These are phyloP conservation scores for Cydonia oblonga DNA, from an alignment of 331 rosid species.

Conservation along the genomic window DNA sequence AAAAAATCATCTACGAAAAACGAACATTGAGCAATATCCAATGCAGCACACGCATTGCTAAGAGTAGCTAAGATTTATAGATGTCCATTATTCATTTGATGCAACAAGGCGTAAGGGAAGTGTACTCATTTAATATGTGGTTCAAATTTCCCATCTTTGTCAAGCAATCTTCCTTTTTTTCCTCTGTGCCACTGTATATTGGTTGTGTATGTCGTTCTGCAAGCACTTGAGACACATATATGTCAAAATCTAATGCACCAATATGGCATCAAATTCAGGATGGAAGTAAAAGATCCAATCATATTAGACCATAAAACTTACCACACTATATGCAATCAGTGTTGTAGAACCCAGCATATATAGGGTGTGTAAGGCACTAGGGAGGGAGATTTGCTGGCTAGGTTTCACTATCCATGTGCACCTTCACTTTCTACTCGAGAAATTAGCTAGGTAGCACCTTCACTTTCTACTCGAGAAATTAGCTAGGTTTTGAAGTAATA, in stretches of 20 bases:
- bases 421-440: not conserved
- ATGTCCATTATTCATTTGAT: not conserved
- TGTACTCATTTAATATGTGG: not conserved
- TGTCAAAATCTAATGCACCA: not conserved
- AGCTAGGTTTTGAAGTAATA: not conserved
- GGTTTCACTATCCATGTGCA: not conserved
- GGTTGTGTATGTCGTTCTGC: not conserved
- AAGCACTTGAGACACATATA: not conserved
- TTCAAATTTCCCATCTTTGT: not conserved
- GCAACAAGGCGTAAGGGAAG: slow-evolving; percentile 1
- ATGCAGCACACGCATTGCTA: not conserved
- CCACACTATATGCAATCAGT: not conserved
- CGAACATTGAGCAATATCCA: not conserved
- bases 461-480: not conserved
- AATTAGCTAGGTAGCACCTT: not conserved
- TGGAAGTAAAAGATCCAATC: not conserved
- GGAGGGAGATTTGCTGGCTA: not conserved
- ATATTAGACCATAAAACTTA: not conserved
- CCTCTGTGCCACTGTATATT: not conserved
- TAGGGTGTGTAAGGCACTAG: too few species aligned
- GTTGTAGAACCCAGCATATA: not conserved
- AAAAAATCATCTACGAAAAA: too few species aligned
- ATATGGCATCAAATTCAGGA: not conserved
- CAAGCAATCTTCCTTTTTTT: not conserved
- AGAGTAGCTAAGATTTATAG: not conserved